Base-by-base conservation (phyloP, 345 rosid species). In the Salix suchowensis region DNA sequence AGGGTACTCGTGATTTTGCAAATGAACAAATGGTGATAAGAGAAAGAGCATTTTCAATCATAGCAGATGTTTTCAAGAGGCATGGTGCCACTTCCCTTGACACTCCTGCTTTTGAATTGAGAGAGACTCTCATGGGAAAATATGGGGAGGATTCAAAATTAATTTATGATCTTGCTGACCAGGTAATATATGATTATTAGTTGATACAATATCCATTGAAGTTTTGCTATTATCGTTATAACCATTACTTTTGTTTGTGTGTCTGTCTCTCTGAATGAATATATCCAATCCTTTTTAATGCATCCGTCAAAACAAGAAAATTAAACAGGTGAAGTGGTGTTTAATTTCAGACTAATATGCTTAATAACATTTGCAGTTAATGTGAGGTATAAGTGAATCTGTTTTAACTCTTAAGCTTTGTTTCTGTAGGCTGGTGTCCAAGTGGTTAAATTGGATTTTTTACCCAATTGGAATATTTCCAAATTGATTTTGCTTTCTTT, bases 131-230 rank as follows among this genome's bases (percentile, higher is more conserved):
- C 46, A 91, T 83, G 86, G 99, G 97, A 36, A 93, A 96, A 78
- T 93, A 92, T 18, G 97, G 98, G 71, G 99, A 96, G 85, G 99
- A 96, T 77, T 91, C 99, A 9, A 96, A 93, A 83, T 84, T 96
- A 89, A 85, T 96, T 70, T 92, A 89, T 67, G 97, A 96, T 88
- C 92, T 96, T 69, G 99, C 95, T 65, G 99, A 93, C 78, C 97
- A 96, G 97, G 99, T 96, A 81, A 69, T 74, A 44, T 60, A 60
- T 73, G n/a, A 77, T 58, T 44, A 8, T 54, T 60, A 23, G 55
- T 74, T 74, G 24, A 68, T 44, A 34, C 37, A 6, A 67, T 16
- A 54, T 36, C 37, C n/a, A 18, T 78, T 44, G 21, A 26, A 58
- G 13, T 19, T 65, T 23, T 66, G 39, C 36, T 64, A n/a, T 32